A percentile compares a stretch with the other conserved stretches of the same genome.
These are phyloP conservation scores for Yamadazyma olivae DNA, from an alignment of 805 yeast genomes.

Conservation along the genomic window DNA sequence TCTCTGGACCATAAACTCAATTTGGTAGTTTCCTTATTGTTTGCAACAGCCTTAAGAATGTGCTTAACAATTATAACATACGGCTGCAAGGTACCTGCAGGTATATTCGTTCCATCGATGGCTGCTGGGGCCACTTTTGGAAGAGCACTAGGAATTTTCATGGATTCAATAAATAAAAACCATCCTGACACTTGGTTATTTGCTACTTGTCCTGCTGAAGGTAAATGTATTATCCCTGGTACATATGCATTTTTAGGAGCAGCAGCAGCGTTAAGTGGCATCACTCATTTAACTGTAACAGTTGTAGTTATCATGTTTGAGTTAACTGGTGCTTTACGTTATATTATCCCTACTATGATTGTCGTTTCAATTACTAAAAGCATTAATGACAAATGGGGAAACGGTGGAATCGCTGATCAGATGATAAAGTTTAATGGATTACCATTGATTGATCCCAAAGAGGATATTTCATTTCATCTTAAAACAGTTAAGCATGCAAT, in stretches of 20 bases:
- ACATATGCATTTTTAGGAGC: conserved; percentile 96
- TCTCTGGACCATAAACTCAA: conserved; percentile 22
- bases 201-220: conserved; percentile 24
- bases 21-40: conserved; percentile 50
- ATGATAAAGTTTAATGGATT: conserved; percentile 87
- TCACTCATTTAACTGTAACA: conserved; percentile 86
- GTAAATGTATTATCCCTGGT: conserved; percentile 81
- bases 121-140: conserved; percentile 96
- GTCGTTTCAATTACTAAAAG: conserved; percentile 85
- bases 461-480: conserved; percentile 50
- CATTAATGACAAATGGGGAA: conserved; percentile 74
- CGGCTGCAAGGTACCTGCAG: conserved; percentile 96
- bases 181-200: conserved; percentile 35
- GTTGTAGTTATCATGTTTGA: conserved; percentile 96
- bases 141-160: conserved; percentile 73
- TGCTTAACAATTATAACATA: conserved; percentile 77
- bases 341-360: conserved; percentile 93
- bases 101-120: conserved; percentile 95
- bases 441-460: conserved; percentile 75
- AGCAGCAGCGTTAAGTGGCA: conserved; percentile 91
- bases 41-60: conserved; percentile 74
- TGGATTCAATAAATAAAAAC: conserved; percentile 41
- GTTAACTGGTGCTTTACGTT: conserved; percentile 89
- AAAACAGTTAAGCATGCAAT: conserved; percentile 54
- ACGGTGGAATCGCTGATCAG: conserved; percentile 91